Evolutionary conservation across 169 alveolate genomes (phyloP).

Genomic region (Plasmodium blacklocki): DNA sequence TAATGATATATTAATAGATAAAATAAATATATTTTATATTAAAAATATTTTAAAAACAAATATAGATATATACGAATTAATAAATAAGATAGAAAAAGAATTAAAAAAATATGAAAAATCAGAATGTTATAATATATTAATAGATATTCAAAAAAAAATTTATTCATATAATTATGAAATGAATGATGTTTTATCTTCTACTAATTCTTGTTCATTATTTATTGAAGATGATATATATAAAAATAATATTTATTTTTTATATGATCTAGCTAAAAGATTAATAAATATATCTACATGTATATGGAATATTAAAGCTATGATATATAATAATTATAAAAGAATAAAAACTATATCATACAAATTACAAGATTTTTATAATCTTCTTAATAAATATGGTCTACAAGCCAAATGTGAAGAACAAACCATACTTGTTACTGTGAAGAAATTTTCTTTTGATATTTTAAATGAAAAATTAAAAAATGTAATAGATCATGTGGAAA

Average conservation of each 20-base stretch:
- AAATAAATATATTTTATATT: conserved; percentile 43
- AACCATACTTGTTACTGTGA: conserved; percentile 4
- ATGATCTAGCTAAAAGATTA: conserved; percentile 43
- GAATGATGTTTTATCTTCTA: not conserved
- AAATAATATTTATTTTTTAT: conserved; percentile 29
- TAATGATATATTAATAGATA: conserved; percentile 23
- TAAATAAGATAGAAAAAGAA: conserved; percentile 64
- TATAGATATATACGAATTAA: conserved; percentile 62
- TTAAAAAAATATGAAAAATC: conserved; percentile 35
- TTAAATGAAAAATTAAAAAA: conserved; percentile 27
- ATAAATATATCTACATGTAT: conserved; percentile 18
- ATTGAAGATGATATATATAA: conserved; percentile 11
- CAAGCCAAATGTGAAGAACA: conserved; percentile 21
- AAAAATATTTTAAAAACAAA: conserved; percentile 35
- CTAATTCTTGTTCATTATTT: not conserved
- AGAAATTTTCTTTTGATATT: conserved; percentile 22
- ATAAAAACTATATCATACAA: conserved; percentile 37
- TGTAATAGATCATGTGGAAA: conserved; percentile 8
- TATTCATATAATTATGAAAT: conserved; percentile 10
- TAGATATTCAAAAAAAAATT: conserved; percentile 28
- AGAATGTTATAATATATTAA: conserved; percentile 35
- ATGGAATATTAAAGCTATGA: conserved; percentile 72
- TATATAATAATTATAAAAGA: conserved; percentile 66
- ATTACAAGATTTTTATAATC: conserved; percentile 22
- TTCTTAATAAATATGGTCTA: conserved; percentile 46